These are phyloP conservation scores for Colletotrichum camelliae DNA, from an alignment of 2,329 filamentous ascomycete species.

Conservation along the genomic window DNA sequence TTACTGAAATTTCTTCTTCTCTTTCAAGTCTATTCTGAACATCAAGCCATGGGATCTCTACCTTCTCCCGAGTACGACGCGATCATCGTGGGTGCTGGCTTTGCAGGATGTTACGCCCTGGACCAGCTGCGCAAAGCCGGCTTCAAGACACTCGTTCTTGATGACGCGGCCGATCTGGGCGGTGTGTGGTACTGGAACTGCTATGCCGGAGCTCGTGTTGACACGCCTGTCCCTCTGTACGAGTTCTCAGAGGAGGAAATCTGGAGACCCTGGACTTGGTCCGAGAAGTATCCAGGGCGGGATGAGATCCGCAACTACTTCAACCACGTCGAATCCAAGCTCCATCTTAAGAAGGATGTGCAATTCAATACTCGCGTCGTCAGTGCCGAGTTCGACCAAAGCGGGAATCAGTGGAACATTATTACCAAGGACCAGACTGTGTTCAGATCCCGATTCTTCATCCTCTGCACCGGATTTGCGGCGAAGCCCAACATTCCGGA, in stretches of 20 bases:
- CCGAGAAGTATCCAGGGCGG: constrained; percentile 37
- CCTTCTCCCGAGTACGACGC: constrained; percentile 15
- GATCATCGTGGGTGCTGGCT: constrained; percentile 27
- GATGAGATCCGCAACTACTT: background rate
- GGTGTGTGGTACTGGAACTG: constrained; percentile 49
- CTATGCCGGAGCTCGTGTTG: constrained; percentile 47
- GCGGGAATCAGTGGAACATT: background rate
- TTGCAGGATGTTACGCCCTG: constrained; percentile 29
- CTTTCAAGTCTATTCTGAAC: background rate
- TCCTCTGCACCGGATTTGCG: background rate
- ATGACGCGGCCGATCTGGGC: constrained; percentile 31
- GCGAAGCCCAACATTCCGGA: background rate
- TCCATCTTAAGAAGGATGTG: background rate
- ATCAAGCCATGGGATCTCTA: background rate
- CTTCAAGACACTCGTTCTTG: constrained; percentile 27
- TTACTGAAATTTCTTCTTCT: background rate
- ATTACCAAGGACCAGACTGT: background rate
- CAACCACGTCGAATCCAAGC: background rate
- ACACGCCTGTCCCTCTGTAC: constrained; percentile 38
- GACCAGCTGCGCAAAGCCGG: constrained; percentile 39
- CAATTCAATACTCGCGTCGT: background rate
- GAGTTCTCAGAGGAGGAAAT: constrained; percentile 40
- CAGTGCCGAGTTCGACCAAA: background rate
- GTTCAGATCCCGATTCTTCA: background rate
- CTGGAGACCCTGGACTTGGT: constrained; percentile 50